Conservation (phyloP, 73 alveolate species). For the Tetrahymena malaccensis region DNA sequence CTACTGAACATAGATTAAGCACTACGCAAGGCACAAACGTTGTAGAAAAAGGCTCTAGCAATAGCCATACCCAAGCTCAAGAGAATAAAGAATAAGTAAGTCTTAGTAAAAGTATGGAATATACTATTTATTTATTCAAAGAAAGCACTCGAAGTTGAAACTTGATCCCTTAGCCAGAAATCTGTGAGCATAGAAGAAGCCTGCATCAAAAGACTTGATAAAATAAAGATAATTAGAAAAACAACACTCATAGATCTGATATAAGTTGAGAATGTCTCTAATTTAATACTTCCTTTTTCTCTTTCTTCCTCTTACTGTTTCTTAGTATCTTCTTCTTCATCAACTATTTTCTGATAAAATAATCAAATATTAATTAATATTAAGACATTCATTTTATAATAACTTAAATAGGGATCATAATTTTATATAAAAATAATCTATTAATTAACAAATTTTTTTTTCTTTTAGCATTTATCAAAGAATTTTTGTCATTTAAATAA, state of each 20-base stretch:
- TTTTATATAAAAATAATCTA: too few species aligned
- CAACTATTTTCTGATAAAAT: background rate
- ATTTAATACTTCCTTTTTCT: slow-evolving; percentile 33
- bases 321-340: background rate
- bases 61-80: background rate
- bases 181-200: slow-evolving; percentile 6
- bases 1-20: slow-evolving; percentile 9
- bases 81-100: background rate
- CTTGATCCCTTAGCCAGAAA: slow-evolving; percentile 36
- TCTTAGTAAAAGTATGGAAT: background rate
- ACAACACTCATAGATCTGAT: background rate
- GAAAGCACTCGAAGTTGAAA: slow-evolving; percentile 1
- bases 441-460: too few species aligned
- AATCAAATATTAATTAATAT: too few species aligned
- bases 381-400: too few species aligned
- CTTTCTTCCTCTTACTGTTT: slow-evolving; percentile 46
- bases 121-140: slow-evolving; percentile 12
- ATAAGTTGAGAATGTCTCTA: slow-evolving; percentile 23
- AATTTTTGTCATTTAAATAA: too few species aligned
- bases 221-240: background rate
- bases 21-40: slow-evolving; percentile 11
- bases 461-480: too few species aligned
- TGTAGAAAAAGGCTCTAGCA: background rate
- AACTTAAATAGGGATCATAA: too few species aligned
- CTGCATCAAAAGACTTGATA: background rate